Evolutionary conservation across 768 basidiomycete genomes (phyloP).

Genomic region (Trametes elegans): DNA sequence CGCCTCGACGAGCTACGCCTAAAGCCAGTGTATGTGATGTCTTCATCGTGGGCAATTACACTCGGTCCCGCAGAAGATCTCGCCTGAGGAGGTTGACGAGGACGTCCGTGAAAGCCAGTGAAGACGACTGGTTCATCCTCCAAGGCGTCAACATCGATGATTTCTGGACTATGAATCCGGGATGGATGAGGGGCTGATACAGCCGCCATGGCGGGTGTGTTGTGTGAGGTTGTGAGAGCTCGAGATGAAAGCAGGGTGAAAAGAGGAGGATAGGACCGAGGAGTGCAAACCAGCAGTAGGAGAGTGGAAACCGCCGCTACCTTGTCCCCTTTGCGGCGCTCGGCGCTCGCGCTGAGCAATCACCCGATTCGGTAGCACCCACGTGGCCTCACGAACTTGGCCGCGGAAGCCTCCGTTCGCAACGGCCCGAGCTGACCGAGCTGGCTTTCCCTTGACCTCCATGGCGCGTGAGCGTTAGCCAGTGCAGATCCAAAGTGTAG

Average conservation of each 20-base stretch:
- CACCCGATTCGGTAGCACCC: background rate
- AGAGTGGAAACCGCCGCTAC: background rate
- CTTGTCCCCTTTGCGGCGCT: conserved; percentile 2
- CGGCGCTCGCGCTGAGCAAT: conserved; percentile 15
- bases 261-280: background rate
- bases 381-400: too few species aligned
- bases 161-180: conserved; percentile 23
- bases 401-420: too few species aligned
- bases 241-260: background rate
- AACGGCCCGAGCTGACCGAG: too few species aligned
- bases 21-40: conserved; percentile 19
- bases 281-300: background rate
- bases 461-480: too few species aligned
- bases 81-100: background rate
- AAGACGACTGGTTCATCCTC: conserved; percentile 33
- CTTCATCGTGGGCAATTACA: conserved; percentile 7
- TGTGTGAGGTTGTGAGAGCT: background rate
- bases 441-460: too few species aligned
- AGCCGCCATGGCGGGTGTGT: background rate
- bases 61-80: background rate
- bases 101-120: conserved; percentile 25
- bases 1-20: background rate
- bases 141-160: conserved; percentile 46
- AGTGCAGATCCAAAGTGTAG: too few species aligned
- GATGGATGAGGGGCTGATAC: background rate